Base-by-base conservation (phyloP, 2,329 filamentous ascomycete genomes). In the Claviceps spartinae region DNA sequence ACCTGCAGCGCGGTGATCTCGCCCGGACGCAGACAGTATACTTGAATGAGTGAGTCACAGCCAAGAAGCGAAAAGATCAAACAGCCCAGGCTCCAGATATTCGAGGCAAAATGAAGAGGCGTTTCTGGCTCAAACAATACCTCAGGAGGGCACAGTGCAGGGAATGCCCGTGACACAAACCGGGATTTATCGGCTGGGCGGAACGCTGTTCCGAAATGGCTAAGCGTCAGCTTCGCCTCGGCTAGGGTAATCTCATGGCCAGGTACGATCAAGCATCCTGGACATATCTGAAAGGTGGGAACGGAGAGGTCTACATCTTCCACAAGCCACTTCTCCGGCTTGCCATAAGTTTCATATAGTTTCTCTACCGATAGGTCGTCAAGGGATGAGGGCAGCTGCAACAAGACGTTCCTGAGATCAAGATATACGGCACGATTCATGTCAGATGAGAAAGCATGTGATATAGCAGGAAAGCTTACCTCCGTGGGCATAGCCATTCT, bases 321-420 rank as follows among this genome's bases (percentile, higher is more conserved):
- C 49, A 63, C 52, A 13, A 55, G 56, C 24, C 63, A 55, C 5
- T 52, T 55, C 7, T 60, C 54, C 36, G 60, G 64, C 24, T 7
- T 26, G 24, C 24, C 24, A 7, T 26, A 26, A 26, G 24, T 26
- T 26, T 26, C 24, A 26, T 72, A 63, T 0, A 65, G 26, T 38
- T 65, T 44, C 36, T 59, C 40, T 13, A 54, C 45, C 16, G 62
- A 61, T 4, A 62, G 49, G 11, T 41, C 37, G 18, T 64, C 50
- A 16, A 65, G 55, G 3, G 49, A 43, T 6, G 55, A 56, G 4
- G 59, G 52, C 43, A 56, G 40, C 41, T 49, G 59, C 36, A 70
- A 56, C 20, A 69, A 60, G 26, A 66, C 43, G 51, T 70, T 70
- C 16, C 65, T 63, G 3, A 60, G 50, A 50, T 70, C 63, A 46